These are phyloP conservation scores for Borealophlyctis nickersoniae DNA, from an alignment of 192 early-diverging fungal species.

Conservation along the genomic window DNA sequence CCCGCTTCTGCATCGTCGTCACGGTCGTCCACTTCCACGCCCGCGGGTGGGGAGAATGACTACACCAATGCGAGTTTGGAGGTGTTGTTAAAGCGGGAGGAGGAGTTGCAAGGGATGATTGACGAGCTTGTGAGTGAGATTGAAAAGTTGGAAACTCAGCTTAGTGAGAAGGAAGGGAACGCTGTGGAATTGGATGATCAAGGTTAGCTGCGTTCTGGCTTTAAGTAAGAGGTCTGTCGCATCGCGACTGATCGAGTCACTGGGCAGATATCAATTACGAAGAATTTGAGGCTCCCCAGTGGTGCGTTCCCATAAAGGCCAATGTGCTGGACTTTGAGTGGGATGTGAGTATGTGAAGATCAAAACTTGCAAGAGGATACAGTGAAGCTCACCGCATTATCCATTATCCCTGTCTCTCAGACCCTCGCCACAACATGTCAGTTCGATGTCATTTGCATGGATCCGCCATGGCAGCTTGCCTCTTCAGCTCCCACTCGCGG, in stretches of 20 bases:
- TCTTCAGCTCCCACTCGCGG: slow-evolving; percentile 90
- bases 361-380: no score
- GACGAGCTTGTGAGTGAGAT: slow-evolving; percentile 54
- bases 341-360: slow-evolving; percentile 55
- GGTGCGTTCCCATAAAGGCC: slow-evolving; percentile 93
- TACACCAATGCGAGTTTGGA: not conserved
- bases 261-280: slow-evolving; percentile 52
- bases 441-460: slow-evolving; percentile 92
- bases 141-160: slow-evolving; percentile 48
- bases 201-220: no score
- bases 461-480: slow-evolving; percentile 97
- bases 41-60: not conserved
- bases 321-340: slow-evolving; percentile 97
- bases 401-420: no score
- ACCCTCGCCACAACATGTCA: slow-evolving; percentile 74
- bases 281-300: slow-evolving; percentile 86
- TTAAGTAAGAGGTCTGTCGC: slow-evolving; percentile 2
- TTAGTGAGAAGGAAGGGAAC: slow-evolving; percentile 5
- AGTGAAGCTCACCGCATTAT: no score
- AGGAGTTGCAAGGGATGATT: slow-evolving; percentile 55
- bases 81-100: slow-evolving; percentile 50
- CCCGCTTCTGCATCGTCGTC: no score
- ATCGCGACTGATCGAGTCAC: not conserved
- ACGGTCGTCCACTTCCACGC: not conserved
- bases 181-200: slow-evolving; percentile 22